Percentiles rank a stretch among this genome's conserved stretches.
Conservation (phyloP, 2,329 filamentous ascomycete species). For the Paecilomyces niveus region DNA sequence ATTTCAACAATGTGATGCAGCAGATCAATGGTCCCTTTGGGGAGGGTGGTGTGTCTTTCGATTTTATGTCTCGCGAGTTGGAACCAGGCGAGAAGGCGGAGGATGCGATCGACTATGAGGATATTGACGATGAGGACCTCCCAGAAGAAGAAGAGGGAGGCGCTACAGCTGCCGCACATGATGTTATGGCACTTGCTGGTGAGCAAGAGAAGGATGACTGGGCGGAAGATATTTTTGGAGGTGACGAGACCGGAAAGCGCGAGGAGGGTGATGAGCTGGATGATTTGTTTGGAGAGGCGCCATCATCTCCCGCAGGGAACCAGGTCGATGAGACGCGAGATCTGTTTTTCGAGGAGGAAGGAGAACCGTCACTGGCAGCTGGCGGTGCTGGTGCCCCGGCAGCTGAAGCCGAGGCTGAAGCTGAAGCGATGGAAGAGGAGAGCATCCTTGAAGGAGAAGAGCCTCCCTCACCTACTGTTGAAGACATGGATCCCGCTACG, state of each 20-base stretch:
- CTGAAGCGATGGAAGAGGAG: conserved; percentile 18
- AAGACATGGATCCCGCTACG: conserved; percentile 35
- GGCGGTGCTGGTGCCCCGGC: conserved; percentile 7
- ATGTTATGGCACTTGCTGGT: conserved; percentile 57
- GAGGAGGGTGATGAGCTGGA: conserved; percentile 35
- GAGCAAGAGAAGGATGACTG: conserved; percentile 34
- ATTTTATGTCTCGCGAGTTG: conserved; percentile 34
- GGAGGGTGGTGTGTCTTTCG: conserved; percentile 26
- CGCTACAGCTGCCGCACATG: conserved; percentile 7
- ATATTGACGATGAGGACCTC: conserved; percentile 86
- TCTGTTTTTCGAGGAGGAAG: conserved; percentile 26
- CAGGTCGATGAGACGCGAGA: conserved; percentile 23
- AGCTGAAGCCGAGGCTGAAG: conserved; percentile 13
- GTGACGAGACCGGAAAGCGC: conserved; percentile 15
- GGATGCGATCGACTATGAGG: conserved; percentile 83
- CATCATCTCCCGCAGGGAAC: conserved; percentile 25
- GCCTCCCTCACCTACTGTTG: conserved; percentile 18
- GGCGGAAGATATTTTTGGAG: conserved; percentile 18
- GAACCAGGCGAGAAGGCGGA: conserved; percentile 70
- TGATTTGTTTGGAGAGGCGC: conserved; percentile 42
- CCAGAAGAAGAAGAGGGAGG: conserved; percentile 58
- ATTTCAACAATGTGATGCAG: conserved; percentile 36
- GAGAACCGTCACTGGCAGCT: conserved; percentile 5
- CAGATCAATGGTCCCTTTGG: conserved; percentile 31
- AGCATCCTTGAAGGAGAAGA: conserved; percentile 17